These are phyloP conservation scores for Orbilia ellipsospora DNA, from an alignment of 2,329 filamentous ascomycete genomes.

Conservation along the genomic window DNA sequence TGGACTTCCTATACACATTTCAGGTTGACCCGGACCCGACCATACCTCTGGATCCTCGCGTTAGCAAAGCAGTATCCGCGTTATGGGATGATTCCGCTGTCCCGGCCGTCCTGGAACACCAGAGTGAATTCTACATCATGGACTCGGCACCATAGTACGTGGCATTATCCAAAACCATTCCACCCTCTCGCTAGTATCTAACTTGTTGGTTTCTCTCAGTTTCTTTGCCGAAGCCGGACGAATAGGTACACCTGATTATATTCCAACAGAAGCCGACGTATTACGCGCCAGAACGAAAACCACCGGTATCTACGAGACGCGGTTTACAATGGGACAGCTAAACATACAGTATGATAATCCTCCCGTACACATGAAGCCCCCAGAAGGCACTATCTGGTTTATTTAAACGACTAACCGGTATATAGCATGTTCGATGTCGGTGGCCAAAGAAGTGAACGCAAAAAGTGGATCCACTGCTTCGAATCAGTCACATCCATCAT, in stretches of 20 bases:
- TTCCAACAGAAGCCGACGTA: conserved; percentile 93
- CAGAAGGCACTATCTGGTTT: conserved; percentile 12
- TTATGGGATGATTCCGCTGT: conserved; percentile 92
- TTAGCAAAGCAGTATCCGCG: conserved; percentile 83
- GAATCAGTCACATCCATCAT: conserved; percentile 99
- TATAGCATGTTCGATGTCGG: conserved; percentile 98
- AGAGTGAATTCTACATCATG: conserved; percentile 99
- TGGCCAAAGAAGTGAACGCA: conserved; percentile 94
- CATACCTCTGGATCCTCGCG: conserved; percentile 80
- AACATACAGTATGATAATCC: conserved; percentile 85
- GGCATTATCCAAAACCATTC: conserved; percentile 22
- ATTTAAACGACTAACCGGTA: conserved; percentile 58
- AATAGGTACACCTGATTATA: conserved; percentile 85
- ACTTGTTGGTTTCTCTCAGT: conserved; percentile 66
- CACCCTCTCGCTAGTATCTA: conserved; percentile 53
- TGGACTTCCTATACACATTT: conserved; percentile 85
- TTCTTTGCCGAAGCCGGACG: conserved; percentile 94
- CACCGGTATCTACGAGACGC: conserved; percentile 97
- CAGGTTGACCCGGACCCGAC: conserved; percentile 90
- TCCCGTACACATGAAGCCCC: not conserved
- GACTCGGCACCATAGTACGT: conserved; percentile 97
- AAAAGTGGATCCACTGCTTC: conserved; percentile 99
- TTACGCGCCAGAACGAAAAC: conserved; percentile 96
- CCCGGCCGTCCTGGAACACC: conserved; percentile 85
- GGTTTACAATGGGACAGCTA: conserved; percentile 97